Evolutionary conservation across 495 filamentous ascomycete species (phyloP), one percentile per base, ranked within the genome.

Genomic region (Aspergillus nidulans): DNA sequence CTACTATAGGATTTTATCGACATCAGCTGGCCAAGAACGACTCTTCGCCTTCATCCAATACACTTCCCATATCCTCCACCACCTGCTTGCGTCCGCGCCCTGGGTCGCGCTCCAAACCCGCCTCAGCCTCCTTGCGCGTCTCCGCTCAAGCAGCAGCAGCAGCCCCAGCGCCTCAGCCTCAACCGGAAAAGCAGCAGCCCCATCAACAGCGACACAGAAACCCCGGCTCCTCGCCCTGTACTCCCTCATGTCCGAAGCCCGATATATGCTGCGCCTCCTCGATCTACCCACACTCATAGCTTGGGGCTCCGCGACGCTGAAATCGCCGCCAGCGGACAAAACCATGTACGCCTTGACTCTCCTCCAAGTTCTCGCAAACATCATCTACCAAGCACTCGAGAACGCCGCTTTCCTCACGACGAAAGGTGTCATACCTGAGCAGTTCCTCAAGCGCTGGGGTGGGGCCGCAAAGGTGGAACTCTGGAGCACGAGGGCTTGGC

Each of bases 401-500:
- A 96, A 96, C 68, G 83, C 77, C 6, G 87, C 86, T 8, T 96
- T 88, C 72, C 78, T 97, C 8, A 80, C 85, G 5, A 66, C 72
- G 19, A 88, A 90, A 60, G 82, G 82, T 16, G 45, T 78, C 0
- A 47, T 72, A 8, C 68, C 71, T 4, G 71, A 72, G 39, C 54
- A 52, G 2, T 66, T 68, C 42, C 77, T 96, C 0, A 63, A 95
- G 25, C 76, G 75, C 3, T 81, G 77, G 67, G 77, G 77, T 19
- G 77, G 80, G 4, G 62, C 76, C 50, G 74, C 65, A 23, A 74
- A 72, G 53, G 85, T 82, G 67, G 84, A 80, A 69, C 63, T 85
- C 30, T 95, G 88, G 89, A 89, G 89, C 66, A 81, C 78, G 15
- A 73, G 91, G 15, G 87, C 86, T 59, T 96, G 92, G 92, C 83